Percentiles rank a stretch among this genome's conserved stretches.
These are phyloP conservation scores for Elsinoe ampelina DNA, from an alignment of 2,329 filamentous ascomycete genomes.

Conservation along the genomic window DNA sequence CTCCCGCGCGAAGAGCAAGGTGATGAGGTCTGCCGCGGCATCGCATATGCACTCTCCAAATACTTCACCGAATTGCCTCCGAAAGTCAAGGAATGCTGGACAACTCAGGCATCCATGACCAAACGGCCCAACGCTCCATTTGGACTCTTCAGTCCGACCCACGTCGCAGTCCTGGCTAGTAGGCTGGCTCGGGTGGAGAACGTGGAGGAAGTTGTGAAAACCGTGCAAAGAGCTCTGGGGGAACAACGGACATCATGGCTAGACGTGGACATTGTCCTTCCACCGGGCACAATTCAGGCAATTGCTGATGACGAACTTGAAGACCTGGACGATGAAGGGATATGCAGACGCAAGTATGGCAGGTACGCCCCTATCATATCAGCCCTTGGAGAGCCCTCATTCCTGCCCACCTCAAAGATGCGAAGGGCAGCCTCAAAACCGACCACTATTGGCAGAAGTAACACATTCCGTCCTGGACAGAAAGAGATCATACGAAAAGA, in stretches of 20 bases:
- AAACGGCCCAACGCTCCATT: constrained; percentile 54
- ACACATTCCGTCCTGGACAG: constrained; percentile 68
- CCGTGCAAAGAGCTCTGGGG: constrained; percentile 65
- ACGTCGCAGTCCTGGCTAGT: constrained; percentile 83
- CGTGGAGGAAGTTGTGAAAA: constrained; percentile 59
- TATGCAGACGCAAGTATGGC: constrained; percentile 59
- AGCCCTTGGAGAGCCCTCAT: constrained; percentile 72
- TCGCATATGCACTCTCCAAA: constrained; percentile 87
- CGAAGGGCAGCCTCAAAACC: constrained; percentile 81
- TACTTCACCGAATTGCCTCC: constrained; percentile 85
- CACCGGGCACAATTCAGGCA: constrained; percentile 61
- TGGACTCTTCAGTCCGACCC: constrained; percentile 75
- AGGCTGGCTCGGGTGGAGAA: constrained; percentile 77
- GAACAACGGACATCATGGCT: constrained; percentile 76
- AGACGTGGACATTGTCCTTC: constrained; percentile 79
- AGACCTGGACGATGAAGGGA: constrained; percentile 15
- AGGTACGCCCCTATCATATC: constrained; percentile 67
- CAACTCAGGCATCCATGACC: constrained; percentile 41
- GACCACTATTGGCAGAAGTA: constrained; percentile 66
- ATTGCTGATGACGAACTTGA: constrained; percentile 37
- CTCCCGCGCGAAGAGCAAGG: constrained; percentile 91
- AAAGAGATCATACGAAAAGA: constrained; percentile 79
- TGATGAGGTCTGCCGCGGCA: constrained; percentile 80
- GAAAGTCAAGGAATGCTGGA: constrained; percentile 62
- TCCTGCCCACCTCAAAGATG: constrained; percentile 75